Evolutionary conservation across 352 stramenopile species (phyloP), one percentile per base, ranked within the genome.

Genomic region (Phytopythium delawarense): DNA sequence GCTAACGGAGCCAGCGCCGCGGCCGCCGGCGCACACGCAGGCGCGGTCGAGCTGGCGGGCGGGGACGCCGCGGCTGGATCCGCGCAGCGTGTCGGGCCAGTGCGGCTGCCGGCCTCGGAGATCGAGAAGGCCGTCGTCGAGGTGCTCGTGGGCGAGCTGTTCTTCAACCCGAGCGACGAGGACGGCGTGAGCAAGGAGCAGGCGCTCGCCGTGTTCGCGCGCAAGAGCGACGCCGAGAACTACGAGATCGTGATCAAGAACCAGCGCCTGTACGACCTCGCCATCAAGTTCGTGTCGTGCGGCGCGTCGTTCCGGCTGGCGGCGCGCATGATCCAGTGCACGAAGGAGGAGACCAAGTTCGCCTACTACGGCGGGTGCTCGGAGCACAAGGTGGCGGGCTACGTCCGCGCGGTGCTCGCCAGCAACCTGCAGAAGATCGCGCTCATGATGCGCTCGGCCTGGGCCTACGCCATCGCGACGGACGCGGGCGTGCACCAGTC

Each of bases 191-290:
- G 66, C 2, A 78, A 74, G 37, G 63, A 72, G 11, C 70, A 79
- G 32, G 70, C 72, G 30, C 66, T 86, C n/a, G 63, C 78, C 21
- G 74, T 82, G 53, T 89, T 89, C 64, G 64, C 58, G n/a, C 65
- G 44, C 37, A 87, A 84, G 48, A 50, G 67, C 16, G 58, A 25
- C 6, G 12, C 48, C 2, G 67, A 61, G 20, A 84, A 79, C 52
- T 89, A 85, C 64, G 74, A 83, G 32, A 82, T 87, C 42, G 7
- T 66, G 6, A 79, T 89, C 57, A 86, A 84, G 64, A 87, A 89
- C 66, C 77, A 86, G 63, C 75, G 79, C 2, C 57, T 87, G 42
- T 89, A 80, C 42, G 79, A 89, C 40, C 53, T 89, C 11, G 79
- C 75, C 5, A 74, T 89, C 60, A 86, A 86, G 65, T 87, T 86